Evolutionary conservation across 106 monocot species (phyloP).

Genomic region (Cymbidium sinense): DNA sequence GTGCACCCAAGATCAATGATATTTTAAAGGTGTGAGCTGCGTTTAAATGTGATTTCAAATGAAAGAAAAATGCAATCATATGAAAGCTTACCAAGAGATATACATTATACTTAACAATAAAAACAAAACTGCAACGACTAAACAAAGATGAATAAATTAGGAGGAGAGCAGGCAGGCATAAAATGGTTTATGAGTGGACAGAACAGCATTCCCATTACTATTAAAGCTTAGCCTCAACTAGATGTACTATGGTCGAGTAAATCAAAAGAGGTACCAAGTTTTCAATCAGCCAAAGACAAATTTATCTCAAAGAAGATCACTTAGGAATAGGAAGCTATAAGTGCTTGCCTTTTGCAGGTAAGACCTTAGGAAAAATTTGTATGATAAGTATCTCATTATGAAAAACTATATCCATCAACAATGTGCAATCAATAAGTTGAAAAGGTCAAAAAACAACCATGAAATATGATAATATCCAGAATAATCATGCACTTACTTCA

Average conservation of each 20-base stretch:
- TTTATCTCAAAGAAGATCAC: neutral
- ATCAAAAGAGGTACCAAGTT: neutral
- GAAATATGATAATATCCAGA: neutral
- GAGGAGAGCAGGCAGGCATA: neutral
- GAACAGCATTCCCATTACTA: neutral
- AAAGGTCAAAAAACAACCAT: neutral
- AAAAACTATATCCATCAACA: neutral
- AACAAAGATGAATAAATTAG: neutral
- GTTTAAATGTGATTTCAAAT: neutral
- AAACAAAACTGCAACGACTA: neutral
- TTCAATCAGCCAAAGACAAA: neutral
- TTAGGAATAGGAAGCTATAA: neutral
- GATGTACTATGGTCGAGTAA: neutral
- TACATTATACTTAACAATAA: neutral
- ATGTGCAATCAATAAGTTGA: neutral
- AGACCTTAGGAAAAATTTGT: neutral
- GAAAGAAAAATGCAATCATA: neutral
- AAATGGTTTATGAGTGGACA: neutral
- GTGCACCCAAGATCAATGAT: neutral
- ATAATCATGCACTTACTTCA: conserved; percentile 62
- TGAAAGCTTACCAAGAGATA: neutral
- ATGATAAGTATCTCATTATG: neutral
- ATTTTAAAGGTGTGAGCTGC: neutral
- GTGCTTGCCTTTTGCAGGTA: neutral
- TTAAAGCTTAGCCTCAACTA: neutral